Conservation (phyloP, 306 rosid genomes). For the Neltuma alba region DNA sequence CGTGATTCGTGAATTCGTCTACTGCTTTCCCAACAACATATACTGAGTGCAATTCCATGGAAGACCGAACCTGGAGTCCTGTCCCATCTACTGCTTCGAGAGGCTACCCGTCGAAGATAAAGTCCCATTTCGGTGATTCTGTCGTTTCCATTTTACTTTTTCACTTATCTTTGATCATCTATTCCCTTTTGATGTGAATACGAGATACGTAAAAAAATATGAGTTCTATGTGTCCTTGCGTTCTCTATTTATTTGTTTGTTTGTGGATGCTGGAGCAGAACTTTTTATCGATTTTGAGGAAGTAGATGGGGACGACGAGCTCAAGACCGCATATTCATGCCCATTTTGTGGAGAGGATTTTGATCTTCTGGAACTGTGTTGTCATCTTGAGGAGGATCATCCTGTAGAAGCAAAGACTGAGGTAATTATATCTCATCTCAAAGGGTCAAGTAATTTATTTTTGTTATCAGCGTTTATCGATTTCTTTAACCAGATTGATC, state of each 20-base stretch:
- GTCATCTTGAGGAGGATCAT: conserved; percentile 74
- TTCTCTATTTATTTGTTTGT: background rate
- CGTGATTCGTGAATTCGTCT: conserved; percentile 2
- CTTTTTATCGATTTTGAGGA: conserved; percentile 68
- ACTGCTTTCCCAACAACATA: background rate
- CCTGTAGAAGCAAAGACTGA: conserved; percentile 54
- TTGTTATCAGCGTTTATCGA: background rate
- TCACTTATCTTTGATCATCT: background rate
- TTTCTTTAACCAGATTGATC: background rate
- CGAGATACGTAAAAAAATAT: background rate
- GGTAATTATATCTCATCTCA: conserved; percentile 46
- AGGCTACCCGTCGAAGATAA: conserved; percentile 43
- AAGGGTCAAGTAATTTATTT: background rate
- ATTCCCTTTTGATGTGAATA: background rate
- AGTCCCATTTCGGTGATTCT: conserved; percentile 64
- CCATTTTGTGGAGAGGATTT: conserved; percentile 69
- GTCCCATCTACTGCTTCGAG: conserved; percentile 52
- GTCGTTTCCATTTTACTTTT: conserved; percentile 3
- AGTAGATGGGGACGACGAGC: conserved; percentile 56
- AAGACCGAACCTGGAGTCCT: conserved; percentile 46
- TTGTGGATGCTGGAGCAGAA: conserved; percentile 43
- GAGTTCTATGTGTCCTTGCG: background rate
- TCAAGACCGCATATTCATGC: conserved; percentile 57
- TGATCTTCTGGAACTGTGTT: conserved; percentile 64
- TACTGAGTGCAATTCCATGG: conserved; percentile 48